Percentiles rank a stretch among this genome's conserved stretches.
Conservation (phyloP, 176 grass and related monocot genomes). For the Cenchrus fungigraminus region DNA sequence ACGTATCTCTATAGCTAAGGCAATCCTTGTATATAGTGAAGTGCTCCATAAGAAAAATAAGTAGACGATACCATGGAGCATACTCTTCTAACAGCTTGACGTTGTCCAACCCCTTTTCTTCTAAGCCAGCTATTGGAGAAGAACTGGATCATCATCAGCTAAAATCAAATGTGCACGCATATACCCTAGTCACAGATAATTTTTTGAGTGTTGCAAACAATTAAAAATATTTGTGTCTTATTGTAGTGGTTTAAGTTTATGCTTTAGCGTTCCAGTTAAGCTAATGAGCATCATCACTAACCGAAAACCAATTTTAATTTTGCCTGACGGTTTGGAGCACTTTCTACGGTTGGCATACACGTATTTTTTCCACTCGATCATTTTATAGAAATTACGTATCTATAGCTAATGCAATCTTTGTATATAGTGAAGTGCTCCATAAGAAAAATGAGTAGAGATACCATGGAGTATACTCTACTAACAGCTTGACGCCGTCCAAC, state of each 20-base stretch:
- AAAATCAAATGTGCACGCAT: not conserved
- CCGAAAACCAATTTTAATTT: not conserved
- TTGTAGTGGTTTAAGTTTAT: not conserved
- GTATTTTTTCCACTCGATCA: no score
- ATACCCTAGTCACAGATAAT: not conserved
- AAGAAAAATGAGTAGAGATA: not conserved
- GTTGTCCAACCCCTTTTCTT: not conserved
- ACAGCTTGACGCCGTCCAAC: not conserved
- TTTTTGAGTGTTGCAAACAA: not conserved
- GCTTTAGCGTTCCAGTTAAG: not conserved
- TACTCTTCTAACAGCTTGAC: constrained; percentile 3
- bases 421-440: not conserved
- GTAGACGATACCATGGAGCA: not conserved
- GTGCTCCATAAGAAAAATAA: not conserved
- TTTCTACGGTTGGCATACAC: no score
- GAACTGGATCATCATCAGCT: not conserved
- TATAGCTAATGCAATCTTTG: not conserved
- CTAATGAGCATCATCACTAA: not conserved
- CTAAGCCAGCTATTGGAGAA: not conserved
- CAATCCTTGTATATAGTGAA: not conserved
- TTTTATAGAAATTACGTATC: no score
- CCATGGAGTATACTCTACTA: constrained; percentile 1
- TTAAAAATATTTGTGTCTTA: not conserved
- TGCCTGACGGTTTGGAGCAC: no score
- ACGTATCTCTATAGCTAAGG: not conserved